Evolutionary conservation across 2,329 filamentous ascomycete species (phyloP), one percentile per base, ranked within the genome.

Genomic region (Aspergillus felis): DNA sequence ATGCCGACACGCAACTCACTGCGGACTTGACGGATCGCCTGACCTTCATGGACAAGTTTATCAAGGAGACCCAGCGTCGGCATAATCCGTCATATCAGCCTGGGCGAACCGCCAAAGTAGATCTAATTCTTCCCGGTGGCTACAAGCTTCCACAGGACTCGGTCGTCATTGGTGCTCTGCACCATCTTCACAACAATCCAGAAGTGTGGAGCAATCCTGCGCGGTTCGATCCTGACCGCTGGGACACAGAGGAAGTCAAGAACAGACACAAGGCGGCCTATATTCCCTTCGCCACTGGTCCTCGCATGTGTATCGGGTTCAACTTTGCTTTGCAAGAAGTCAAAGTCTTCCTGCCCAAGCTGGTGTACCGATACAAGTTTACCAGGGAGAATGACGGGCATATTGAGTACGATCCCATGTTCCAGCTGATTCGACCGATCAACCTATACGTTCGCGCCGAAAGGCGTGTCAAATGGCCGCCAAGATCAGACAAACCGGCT

Each of bases 21-120:
- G 71, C 79, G 0, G 82, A 84, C 9, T 59, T 80, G 3, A 79
- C 78, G 2, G 71, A 78, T 53, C 71, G 74, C 44, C 76, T 87
- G 5, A 65, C 72, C 2, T 85, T 81, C 53, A 62, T 66, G 2
- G 67, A 72, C 41, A 69, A 71, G 17, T 69, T 60, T 17, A 64
- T 87, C 75, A 86, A 87, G 70, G 84, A 87, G 66, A 84, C 79
- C 1, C 83, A 84, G 66, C 79, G 84, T 2, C 74, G 76, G 3
- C 84, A 87, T 72, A 86, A 84, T 69, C 82, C 84, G 0, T 83
- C 82, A 0, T 87, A 81, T 71, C 84, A 87, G 63, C 82, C 85
- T 0, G 84, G 75, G 1, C 82, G 85, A 28, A 87, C 81, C 1
- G 74, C 84, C 3, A 81, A 80, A 58, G 71, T 72, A 3, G 84